phyloP scores from a whole-genome alignment of 106 monocot genomes.

The Platanthera zijinensis region DNA sequence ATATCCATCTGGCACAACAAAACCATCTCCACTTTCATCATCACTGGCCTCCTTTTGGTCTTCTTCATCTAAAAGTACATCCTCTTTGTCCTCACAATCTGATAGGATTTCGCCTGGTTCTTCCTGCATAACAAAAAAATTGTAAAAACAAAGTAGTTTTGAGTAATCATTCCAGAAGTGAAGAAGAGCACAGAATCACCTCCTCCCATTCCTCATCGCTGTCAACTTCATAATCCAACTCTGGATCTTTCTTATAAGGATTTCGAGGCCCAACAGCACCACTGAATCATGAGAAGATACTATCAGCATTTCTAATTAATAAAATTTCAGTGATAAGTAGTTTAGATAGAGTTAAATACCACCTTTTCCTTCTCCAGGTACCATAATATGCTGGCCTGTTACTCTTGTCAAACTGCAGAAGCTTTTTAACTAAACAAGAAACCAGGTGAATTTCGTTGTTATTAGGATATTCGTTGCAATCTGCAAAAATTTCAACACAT shows the following conservation, averaged over 20 bases:
- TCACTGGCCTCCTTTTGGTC: slow-evolving; percentile 35
- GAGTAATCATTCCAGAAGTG: not conserved
- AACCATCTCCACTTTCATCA: slow-evolving; percentile 77
- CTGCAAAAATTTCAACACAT: slow-evolving; percentile 14
- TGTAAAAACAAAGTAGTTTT: not conserved
- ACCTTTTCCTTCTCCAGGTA: slow-evolving; percentile 82
- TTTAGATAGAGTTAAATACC: slow-evolving; percentile 10
- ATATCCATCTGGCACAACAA: slow-evolving; percentile 97
- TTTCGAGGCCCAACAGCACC: slow-evolving; percentile 45
- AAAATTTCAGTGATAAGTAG: not conserved
- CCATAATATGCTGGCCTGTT: slow-evolving; percentile 94
- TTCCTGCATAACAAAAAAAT: slow-evolving; percentile 39
- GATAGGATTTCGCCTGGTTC: slow-evolving; percentile 97
- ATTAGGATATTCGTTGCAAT: slow-evolving; percentile 10
- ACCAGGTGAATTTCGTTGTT: not conserved
- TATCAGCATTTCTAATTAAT: not conserved
- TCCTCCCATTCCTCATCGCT: slow-evolving; percentile 99
- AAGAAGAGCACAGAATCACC: slow-evolving; percentile 27
- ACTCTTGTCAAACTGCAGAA: slow-evolving; percentile 96
- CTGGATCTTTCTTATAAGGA: slow-evolving; percentile 63
- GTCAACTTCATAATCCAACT: slow-evolving; percentile 82
- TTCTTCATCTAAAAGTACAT: slow-evolving; percentile 49
- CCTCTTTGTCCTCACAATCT: slow-evolving; percentile 85
- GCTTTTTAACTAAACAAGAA: slow-evolving; percentile 33
- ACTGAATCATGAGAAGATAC: slow-evolving; percentile 20